Evolutionary conservation across 805 yeast species (phyloP).

Genomic region (Middelhovenomyces tepae): DNA sequence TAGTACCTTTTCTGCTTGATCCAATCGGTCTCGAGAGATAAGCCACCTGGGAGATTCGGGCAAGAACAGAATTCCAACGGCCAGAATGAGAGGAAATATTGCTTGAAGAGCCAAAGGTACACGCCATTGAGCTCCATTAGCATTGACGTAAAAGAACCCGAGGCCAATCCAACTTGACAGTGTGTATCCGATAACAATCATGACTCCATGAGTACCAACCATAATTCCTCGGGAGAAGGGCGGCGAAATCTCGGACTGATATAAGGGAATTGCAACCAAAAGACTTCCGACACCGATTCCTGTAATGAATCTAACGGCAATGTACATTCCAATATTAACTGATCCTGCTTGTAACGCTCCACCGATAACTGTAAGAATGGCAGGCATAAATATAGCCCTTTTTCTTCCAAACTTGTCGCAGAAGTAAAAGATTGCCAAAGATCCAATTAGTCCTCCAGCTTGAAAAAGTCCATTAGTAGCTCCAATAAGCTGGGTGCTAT

Average conservation of each 20-base stretch:
- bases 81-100: slow-evolving; percentile 1
- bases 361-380: slow-evolving; percentile 42
- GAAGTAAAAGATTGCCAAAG: slow-evolving; percentile 38
- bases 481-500: slow-evolving; percentile 4
- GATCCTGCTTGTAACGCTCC: slow-evolving; percentile 37
- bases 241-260: slow-evolving; percentile 5
- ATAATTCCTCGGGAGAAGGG: slow-evolving; percentile 5
- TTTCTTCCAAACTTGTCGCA: slow-evolving; percentile 44
- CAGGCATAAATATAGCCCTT: slow-evolving; percentile 38
- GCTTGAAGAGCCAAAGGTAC: slow-evolving; percentile 4
- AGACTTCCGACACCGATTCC: slow-evolving; percentile 5
- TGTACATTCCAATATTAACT: slow-evolving; percentile 15
- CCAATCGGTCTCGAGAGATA: slow-evolving; percentile 57
- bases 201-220: slow-evolving; percentile 3
- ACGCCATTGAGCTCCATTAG: no score
- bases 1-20: slow-evolving; percentile 44
- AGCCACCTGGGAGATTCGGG: slow-evolving; percentile 83
- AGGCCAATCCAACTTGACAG: slow-evolving; percentile 6
- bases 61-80: slow-evolving; percentile 36
- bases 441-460: slow-evolving; percentile 41
- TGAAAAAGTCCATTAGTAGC: slow-evolving; percentile 5
- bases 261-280: slow-evolving; percentile 1
- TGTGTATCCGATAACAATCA: slow-evolving; percentile 3
- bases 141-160: no score
- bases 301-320: slow-evolving; percentile 8